Base-by-base conservation (phyloP, 495 filamentous ascomycete species). In the Aspergillus asperescens region DNA sequence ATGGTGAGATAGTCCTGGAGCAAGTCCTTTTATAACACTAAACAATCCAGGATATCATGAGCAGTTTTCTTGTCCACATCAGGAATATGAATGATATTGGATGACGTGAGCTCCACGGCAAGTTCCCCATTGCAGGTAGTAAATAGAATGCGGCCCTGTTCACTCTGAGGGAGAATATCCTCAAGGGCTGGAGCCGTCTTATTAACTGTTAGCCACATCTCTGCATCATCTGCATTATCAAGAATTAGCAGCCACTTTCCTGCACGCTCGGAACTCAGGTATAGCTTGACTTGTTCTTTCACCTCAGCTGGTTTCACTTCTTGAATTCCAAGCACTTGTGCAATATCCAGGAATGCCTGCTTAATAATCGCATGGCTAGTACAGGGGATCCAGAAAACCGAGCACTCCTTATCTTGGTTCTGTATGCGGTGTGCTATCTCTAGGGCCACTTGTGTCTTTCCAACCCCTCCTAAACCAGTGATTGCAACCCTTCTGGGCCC, bases 381-480 rank as follows among this genome's bases (percentile, higher is more conserved):
- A 13, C 23, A 47, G 6, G 44, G 25, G 15, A 47, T 19, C 44
- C 44, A 47, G 19, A 47, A 47, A 15, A 47, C 19, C 0, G 44
- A n/a, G 9, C 4, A 9, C 25, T 47, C 25, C 9, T 28, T 28
- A 28, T 28, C 25, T 9, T 28, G 4, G 9, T 28, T 9, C 25
- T 9, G 25, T 28, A 28, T 28, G 25, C 25, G 25, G 25, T 28
- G 9, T 28, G 25, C 25, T 4, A 28, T 4, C 25, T 28, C 25
- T 28, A 72, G 57, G 10, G 67, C 72, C 40, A 74, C 51, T 44
- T 76, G 67, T 22, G 71, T 73, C 46, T 73, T 28, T 9, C 25
- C 25, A 28, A 28, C 25, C 4, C 25, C 25, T 28, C 25, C 25
- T 28, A 28, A 28, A 9, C 25, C 25, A 28, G 25, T 28, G 4